Base-by-base conservation (phyloP, 768 basidiomycete species). In the Calocera viscosa region DNA sequence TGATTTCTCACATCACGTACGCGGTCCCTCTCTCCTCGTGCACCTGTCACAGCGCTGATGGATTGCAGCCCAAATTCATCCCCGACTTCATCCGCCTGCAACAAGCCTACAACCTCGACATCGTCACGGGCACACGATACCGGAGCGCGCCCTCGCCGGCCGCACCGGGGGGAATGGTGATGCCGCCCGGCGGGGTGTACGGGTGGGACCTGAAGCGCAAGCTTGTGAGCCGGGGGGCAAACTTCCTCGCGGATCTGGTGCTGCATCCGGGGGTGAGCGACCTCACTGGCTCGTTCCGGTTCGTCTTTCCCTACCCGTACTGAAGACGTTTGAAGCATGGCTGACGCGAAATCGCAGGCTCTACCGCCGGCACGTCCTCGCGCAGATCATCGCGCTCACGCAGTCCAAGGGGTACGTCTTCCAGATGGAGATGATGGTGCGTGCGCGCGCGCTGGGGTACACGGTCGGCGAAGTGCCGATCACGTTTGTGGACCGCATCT, bases 391-490 rank as follows among this genome's bases (percentile, higher is more conserved):
- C 71, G 84, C 87, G 2, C 82, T 87, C 70, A 92, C 89, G 1
- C 82, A 87, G 68, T 92, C 91, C 1, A 89, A 90, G 70, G 93
- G 93, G 10, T 95, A 94, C 72, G 93, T 95, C 33, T 94, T 95
- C 80, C 93, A 95, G 80, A 95, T 95, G 93, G 93, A 95, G 75
- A 95, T 94, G 88, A 94, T 94, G 83, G 93, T 92, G 22, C 84
- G 93, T 0, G 93, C 93, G 2, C 82, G 86, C 24, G 84, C 89
- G 1, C 77, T 91, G 66, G 91, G 90, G 3, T 94, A 92, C 76
- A 84, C 82, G 2, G 86, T 95, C 0, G 93, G 91, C 2, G 93
- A 95, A 75, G 83, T 95, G 28, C 93, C 93, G 0, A 95, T 95
- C 69, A 95, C 92, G 1, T 95, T 95, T 72, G 93, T 94, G 49